Base-by-base conservation (phyloP, 2,329 filamentous ascomycete species). In the Talaromyces sp. region DNA sequence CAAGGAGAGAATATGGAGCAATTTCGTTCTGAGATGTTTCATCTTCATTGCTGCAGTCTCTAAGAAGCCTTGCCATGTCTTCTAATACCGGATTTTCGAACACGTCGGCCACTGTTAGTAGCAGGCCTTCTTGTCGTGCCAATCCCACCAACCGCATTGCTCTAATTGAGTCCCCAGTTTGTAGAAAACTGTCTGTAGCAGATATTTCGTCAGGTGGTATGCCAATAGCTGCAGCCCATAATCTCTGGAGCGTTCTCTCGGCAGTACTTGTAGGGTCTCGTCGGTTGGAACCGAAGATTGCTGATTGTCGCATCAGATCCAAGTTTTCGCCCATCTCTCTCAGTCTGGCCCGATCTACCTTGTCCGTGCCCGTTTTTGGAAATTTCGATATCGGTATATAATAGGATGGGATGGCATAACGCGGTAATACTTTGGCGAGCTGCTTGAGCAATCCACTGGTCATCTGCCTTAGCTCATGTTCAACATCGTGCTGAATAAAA, bases 21-120 rank as follows among this genome's bases (percentile, higher is more conserved):
- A 40, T 59, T 7, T 43, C 19, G 10, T 17, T 31, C 27, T 40
- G 29, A 7, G 36, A 15, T 17, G n/a, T 47, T 36, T n/a, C 11
- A 36, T 72, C 22, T 27, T 19, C 27, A 11, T 53, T 43, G 15
- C 67, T 6, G 13, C 45, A 34, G 45, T 66, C 68, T 22, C 68
- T 34, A 65, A 85, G 70, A 1, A 76, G 73, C 43, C 78, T 78
- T 7, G 85, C 83, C 77, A 87, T 83, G 54, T 86, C 83, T 63
- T 72, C 31, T 8, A 82, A 66, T 10, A 74, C 56, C 58, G 68
- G 70, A 60, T 70, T 22, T 29, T 66, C 54, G 63, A 74, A 72
- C 8, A 74, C 65, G 19, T 73, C 68, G 5, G 71, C 68, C 10
- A 74, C 72, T 11, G 69, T 71, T 27, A 75, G 54, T 19, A 47